phyloP scores from a whole-genome alignment of 2,329 filamentous ascomycete genomes.

The Ampelomyces quisqualis region DNA sequence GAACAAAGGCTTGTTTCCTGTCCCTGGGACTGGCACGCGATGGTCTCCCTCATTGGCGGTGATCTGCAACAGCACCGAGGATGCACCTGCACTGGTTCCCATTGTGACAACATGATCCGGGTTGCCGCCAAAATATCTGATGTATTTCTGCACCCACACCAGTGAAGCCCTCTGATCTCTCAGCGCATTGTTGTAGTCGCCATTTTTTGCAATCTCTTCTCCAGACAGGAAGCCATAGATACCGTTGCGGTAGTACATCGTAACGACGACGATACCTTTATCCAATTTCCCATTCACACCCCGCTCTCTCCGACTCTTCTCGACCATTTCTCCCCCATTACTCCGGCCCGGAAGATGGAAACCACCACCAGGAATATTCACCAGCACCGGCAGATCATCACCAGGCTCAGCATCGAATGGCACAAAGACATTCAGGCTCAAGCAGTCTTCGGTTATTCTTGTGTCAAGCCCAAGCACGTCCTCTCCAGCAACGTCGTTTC shows the following conservation, averaged over 20 bases:
- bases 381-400: constrained; percentile 41
- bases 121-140: constrained; percentile 49
- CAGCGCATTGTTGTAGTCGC: constrained; percentile 41
- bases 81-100: constrained; percentile 40
- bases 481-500: constrained; percentile 28
- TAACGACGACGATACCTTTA: constrained; percentile 37
- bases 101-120: constrained; percentile 51
- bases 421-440: constrained; percentile 45
- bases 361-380: constrained; percentile 51
- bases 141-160: constrained; percentile 47
- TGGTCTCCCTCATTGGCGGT: constrained; percentile 36
- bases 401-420: constrained; percentile 36
- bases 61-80: constrained; percentile 34
- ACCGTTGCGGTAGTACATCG: constrained; percentile 41
- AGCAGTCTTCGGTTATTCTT: constrained; percentile 42
- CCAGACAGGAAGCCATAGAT: constrained; percentile 51
- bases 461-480: constrained; percentile 31
- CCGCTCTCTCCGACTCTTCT: constrained; percentile 32
- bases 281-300: constrained; percentile 29
- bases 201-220: constrained; percentile 41
- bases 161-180: constrained; percentile 44
- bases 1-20: constrained; percentile 32
- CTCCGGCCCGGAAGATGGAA: constrained; percentile 43
- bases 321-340: constrained; percentile 35
- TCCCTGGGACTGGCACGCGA: constrained; percentile 27